Conservation (phyloP, 345 rosid genomes). For the Citrus unshiu region DNA sequence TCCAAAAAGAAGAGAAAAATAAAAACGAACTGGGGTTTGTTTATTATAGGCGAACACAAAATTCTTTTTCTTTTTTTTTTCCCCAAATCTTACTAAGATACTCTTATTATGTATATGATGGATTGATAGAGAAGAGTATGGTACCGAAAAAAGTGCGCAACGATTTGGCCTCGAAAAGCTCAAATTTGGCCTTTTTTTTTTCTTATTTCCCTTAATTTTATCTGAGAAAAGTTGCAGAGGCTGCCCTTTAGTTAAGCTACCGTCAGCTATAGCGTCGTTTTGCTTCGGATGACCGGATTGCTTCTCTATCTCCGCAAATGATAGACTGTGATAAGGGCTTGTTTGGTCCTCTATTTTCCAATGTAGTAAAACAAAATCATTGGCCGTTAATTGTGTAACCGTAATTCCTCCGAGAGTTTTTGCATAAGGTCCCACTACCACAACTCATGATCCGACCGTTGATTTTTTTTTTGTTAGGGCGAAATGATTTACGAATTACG, state of each 20-base stretch:
- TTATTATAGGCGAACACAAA: background rate
- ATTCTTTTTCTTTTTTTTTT: no score
- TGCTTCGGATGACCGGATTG: background rate
- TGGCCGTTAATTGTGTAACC: background rate
- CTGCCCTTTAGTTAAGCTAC: background rate
- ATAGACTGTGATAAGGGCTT: slow-evolving; percentile 53
- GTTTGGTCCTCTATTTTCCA: slow-evolving; percentile 58
- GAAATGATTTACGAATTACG: no score
- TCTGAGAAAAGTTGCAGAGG: background rate
- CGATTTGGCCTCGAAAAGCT: slow-evolving; percentile 39
- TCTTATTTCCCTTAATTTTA: no score
- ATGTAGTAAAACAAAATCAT: slow-evolving; percentile 28
- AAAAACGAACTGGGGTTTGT: background rate
- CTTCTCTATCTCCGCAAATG: background rate
- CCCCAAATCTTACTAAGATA: background rate
- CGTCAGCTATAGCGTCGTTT: slow-evolving; percentile 21
- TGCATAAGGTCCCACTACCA: no score
- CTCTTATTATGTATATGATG: no score
- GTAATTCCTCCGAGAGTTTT: no score
- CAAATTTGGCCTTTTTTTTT: slow-evolving; percentile 3
- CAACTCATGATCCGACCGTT: no score
- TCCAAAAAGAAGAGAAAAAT: background rate
- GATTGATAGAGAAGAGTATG: no score
- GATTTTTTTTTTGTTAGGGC: no score
- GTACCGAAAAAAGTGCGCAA: slow-evolving; percentile 39